phyloP scores from a whole-genome alignment of 2,329 filamentous ascomycete species.

The Basipetospora chlamydospora region DNA sequence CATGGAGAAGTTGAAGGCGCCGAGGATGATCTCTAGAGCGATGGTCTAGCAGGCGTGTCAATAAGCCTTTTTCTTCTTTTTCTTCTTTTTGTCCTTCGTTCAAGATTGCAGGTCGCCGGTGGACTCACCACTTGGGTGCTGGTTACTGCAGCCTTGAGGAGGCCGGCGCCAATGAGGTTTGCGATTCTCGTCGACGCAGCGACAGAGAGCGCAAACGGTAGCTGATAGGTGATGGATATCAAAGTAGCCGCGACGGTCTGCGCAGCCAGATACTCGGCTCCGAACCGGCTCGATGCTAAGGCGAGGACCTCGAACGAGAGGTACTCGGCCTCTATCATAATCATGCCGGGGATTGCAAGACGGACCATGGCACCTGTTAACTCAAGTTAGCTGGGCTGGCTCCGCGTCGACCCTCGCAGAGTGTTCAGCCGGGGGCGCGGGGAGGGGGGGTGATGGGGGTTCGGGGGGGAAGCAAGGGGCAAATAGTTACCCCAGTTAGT shows the following conservation, averaged over 20 bases:
- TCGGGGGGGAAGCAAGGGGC: too few species aligned
- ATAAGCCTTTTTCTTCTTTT: neutral
- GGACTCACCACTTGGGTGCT: conserved; percentile 57
- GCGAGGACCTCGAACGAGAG: conserved; percentile 87
- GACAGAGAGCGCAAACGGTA: conserved; percentile 84
- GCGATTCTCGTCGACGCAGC: conserved; percentile 79
- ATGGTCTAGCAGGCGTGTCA: conserved; percentile 26
- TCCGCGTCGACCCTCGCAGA: neutral
- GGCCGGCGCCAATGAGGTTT: conserved; percentile 77
- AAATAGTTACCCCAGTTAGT: conserved; percentile 50
- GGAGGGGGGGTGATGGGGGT: too few species aligned
- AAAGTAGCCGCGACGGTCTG: conserved; percentile 75
- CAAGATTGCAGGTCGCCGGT: too few species aligned
- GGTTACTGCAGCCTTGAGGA: conserved; percentile 66
- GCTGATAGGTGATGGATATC: conserved; percentile 69
- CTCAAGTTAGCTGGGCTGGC: neutral
- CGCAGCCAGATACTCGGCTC: conserved; percentile 66
- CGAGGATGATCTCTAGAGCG: conserved; percentile 52
- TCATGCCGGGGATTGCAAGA: conserved; percentile 72
- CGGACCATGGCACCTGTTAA: conserved; percentile 54
- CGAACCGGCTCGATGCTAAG: conserved; percentile 66
- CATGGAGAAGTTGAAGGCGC: conserved; percentile 61
- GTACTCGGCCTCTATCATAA: conserved; percentile 92
- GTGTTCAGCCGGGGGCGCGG: too few species aligned
- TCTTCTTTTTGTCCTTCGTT: too few species aligned